Conservation (phyloP, 176 grass and related monocot genomes). For the Oryza glumipatula region DNA sequence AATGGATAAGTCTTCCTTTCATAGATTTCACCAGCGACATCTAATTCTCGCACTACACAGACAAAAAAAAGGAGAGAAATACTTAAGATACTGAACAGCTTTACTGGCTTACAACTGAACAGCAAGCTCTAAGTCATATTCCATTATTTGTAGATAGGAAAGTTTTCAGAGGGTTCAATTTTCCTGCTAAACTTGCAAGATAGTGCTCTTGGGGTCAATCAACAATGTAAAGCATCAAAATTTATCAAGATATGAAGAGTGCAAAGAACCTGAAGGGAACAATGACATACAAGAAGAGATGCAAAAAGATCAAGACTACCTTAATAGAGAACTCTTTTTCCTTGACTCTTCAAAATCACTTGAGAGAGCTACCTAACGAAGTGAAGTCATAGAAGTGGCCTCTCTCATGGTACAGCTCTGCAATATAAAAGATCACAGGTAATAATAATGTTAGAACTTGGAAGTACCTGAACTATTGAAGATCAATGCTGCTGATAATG, state of each 20-base stretch:
- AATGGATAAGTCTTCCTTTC: constrained; percentile 91
- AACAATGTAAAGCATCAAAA: background rate
- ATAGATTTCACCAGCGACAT: constrained; percentile 90
- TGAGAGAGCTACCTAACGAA: constrained; percentile 63
- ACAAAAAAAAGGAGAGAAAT: too few relatives aligned
- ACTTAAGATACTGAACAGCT: background rate
- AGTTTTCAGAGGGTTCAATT: background rate
- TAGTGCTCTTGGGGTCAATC: background rate
- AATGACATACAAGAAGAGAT: background rate
- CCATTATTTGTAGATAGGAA: background rate
- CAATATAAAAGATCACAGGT: constrained; percentile 19
- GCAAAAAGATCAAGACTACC: background rate
- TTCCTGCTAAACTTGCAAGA: background rate
- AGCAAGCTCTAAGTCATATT: constrained; percentile 1
- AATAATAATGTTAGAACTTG: constrained; percentile 24
- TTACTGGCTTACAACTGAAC: background rate
- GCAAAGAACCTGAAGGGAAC: background rate
- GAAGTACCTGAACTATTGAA: background rate
- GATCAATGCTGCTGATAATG: background rate
- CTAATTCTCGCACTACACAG: constrained; percentile 74
- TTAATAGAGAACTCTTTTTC: background rate
- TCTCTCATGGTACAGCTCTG: constrained; percentile 90
- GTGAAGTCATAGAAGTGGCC: constrained; percentile 97
- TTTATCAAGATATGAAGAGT: background rate
- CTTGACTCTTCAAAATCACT: too few relatives aligned